Evolutionary conservation across 1,139 yeast species (phyloP).

Genomic region (Lodderomyces orthopsilosis): DNA sequence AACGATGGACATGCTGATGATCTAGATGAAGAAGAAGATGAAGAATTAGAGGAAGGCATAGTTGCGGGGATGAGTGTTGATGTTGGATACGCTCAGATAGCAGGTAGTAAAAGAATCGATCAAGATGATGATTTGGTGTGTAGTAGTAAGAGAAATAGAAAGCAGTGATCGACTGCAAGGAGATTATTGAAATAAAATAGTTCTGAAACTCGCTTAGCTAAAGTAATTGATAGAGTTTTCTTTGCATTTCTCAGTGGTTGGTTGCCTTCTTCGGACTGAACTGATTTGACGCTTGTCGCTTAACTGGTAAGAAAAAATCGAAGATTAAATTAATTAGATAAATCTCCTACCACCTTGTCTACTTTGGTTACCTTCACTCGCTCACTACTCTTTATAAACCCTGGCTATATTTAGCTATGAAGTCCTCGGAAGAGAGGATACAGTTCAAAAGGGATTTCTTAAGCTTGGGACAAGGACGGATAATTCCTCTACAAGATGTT

Average conservation of each 20-base stretch:
- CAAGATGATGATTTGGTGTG: constrained; percentile 7
- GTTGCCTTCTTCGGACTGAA: too few species aligned
- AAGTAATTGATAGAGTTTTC: too few species aligned
- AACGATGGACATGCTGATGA: constrained; percentile 42
- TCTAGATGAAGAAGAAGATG: constrained; percentile 33
- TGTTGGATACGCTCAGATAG: constrained; percentile 38
- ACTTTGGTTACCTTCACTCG: neutral
- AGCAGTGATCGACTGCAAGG: neutral
- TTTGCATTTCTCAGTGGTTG: too few species aligned
- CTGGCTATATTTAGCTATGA: constrained; percentile 44
- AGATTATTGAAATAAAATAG: too few species aligned
- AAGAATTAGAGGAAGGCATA: constrained; percentile 15
- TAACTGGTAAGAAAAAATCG: neutral
- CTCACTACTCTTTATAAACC: neutral
- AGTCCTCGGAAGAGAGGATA: constrained; percentile 65
- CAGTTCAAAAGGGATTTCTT: constrained; percentile 61
- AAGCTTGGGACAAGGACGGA: constrained; percentile 55
- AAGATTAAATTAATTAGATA: neutral
- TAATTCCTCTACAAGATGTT: constrained; percentile 35
- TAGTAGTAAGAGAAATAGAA: constrained; percentile 5
- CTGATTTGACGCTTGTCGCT: too few species aligned
- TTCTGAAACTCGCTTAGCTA: too few species aligned
- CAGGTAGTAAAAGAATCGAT: constrained; percentile 32
- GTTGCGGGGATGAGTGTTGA: constrained; percentile 47
- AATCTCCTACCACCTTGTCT: neutral